Conservation (phyloP, 2,329 filamentous ascomycete genomes). For the Neonectria hederae region DNA sequence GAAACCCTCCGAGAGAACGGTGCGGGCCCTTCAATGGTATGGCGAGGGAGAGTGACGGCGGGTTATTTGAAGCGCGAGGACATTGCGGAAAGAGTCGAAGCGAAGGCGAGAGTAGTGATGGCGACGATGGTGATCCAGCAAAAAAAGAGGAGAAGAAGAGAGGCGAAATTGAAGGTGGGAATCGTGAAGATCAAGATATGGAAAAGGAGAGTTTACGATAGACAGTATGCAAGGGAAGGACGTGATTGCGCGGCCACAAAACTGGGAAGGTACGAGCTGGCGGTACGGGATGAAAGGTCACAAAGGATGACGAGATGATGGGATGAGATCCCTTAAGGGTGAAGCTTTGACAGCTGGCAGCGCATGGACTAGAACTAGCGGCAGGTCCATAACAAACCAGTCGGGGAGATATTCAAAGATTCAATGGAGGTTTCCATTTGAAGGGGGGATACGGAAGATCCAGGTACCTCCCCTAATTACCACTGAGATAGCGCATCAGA, state of each 20-base stretch:
- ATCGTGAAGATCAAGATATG: constrained; percentile 1
- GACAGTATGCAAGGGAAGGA: not conserved
- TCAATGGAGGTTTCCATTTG: not conserved
- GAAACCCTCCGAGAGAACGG: not conserved
- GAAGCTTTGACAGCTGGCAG: constrained; percentile 29
- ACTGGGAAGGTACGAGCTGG: constrained; percentile 6
- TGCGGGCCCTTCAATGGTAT: not conserved
- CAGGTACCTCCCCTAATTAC: not conserved
- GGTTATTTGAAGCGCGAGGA: constrained; percentile 29
- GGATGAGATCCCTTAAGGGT: constrained; percentile 3
- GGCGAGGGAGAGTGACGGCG: constrained; percentile 2
- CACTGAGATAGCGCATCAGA: not conserved
- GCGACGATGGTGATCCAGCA: not conserved
- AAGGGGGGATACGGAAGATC: not conserved
- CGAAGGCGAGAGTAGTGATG: not conserved
- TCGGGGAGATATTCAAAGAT: constrained; percentile 1
- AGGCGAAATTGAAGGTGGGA: not conserved
- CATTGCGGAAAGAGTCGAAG: constrained; percentile 23
- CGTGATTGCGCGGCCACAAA: not conserved
- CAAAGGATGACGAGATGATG: not conserved
- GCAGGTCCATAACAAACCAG: not conserved
- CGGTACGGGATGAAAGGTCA: not conserved
- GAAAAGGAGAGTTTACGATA: not conserved
- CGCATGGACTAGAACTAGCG: constrained; percentile 7
- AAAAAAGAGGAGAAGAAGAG: not conserved